These are phyloP conservation scores for Talaromyces liani DNA, from an alignment of 495 filamentous ascomycete genomes.

Conservation along the genomic window DNA sequence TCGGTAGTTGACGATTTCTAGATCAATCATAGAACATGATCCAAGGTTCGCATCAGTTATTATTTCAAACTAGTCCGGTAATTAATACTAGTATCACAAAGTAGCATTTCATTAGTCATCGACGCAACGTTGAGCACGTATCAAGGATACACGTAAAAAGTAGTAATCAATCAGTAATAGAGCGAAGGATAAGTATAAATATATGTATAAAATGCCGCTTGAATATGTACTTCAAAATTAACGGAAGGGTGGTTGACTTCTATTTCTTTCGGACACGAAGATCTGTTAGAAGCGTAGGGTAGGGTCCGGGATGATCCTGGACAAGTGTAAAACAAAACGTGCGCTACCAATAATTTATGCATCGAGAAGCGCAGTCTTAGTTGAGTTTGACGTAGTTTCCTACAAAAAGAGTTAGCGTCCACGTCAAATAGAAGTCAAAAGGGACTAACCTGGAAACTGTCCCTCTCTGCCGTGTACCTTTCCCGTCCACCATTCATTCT, in stretches of 20 bases:
- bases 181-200: not conserved
- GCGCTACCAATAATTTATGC: not conserved
- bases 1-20: too few species aligned
- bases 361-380: slow-evolving; percentile 13
- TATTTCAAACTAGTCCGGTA: not conserved
- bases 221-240: slow-evolving; percentile 5
- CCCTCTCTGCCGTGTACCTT: slow-evolving; percentile 68
- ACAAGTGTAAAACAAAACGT: not conserved
- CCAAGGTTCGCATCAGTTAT: not conserved
- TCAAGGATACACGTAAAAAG: not conserved
- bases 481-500: slow-evolving; percentile 97
- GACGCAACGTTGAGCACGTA: not conserved
- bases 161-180: not conserved
- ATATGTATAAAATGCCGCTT: slow-evolving; percentile 2
- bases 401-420: slow-evolving; percentile 12
- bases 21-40: too few species aligned
- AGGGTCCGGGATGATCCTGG: not conserved
- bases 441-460: slow-evolving; percentile 83
- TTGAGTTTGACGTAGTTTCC: slow-evolving; percentile 41
- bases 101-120: not conserved
- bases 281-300: not conserved
- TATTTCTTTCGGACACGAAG: not conserved
- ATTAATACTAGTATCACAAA: not conserved
- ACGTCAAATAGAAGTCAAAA: not conserved
- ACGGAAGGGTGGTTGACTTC: not conserved